Base-by-base conservation (phyloP, 352 stramenopile species). In the Paralagenidium karlingii region DNA sequence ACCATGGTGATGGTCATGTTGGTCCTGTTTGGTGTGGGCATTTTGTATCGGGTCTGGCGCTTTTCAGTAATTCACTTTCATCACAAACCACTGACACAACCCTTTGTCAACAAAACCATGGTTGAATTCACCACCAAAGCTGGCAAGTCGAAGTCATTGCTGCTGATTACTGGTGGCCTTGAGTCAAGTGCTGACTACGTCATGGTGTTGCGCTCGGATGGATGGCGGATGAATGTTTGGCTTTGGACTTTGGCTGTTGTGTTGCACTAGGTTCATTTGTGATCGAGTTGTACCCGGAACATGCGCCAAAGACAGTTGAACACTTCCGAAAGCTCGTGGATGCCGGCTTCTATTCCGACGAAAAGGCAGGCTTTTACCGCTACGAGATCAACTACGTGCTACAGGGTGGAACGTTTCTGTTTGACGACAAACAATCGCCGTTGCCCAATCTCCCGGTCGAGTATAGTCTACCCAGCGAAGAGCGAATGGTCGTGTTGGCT, bases 21-120 rank as follows among this genome's bases (percentile, higher is more conserved):
- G n/a, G n/a, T n/a, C n/a, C n/a, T n/a, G n/a, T n/a, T n/a, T n/a
- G n/a, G n/a, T n/a, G n/a, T n/a, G n/a, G n/a, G n/a, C n/a, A n/a
- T n/a, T n/a, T n/a, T n/a, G n/a, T n/a, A n/a, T n/a, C n/a, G n/a
- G n/a, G n/a, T n/a, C n/a, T n/a, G n/a, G n/a, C n/a, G n/a, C n/a
- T n/a, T n/a, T n/a, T n/a, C n/a, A n/a, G n/a, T n/a, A n/a, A n/a
- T n/a, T n/a, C n/a, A n/a, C n/a, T n/a, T n/a, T n/a, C n/a, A n/a
- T n/a, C n/a, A n/a, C n/a, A n/a, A n/a, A n/a, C n/a, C 68, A 34
- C 60, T 88, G 25, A 52, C 57, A 8, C 58, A 66, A 45, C 62
- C 61, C 10, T 91, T 87, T 53, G 53, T 67, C 49, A 84, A 86
- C 45, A 81, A 85, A 50, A 76, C 57, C 24, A 87, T 91, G 77